phyloP scores from a whole-genome alignment of 2,329 filamentous ascomycete species.

The Beauveria pseudobassiana region DNA sequence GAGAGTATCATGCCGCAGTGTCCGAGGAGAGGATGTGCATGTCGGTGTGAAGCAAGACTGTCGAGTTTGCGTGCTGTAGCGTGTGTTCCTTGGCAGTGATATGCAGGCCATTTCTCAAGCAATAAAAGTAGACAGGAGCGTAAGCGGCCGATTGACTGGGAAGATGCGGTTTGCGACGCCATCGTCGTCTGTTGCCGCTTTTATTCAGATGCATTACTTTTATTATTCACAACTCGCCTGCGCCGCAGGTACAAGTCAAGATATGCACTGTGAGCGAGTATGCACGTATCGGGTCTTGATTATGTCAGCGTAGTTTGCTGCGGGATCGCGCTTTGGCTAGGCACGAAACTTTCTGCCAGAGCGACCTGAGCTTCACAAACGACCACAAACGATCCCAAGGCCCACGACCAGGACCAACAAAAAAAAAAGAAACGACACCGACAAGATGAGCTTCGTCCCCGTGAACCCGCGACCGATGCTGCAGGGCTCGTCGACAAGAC shows the following conservation, averaged over 20 bases:
- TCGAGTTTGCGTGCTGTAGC: background rate
- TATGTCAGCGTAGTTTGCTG: slow-evolving; percentile 4
- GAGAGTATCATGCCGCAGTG: background rate
- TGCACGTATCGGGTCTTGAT: background rate
- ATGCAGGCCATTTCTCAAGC: background rate
- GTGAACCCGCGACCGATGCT: slow-evolving; percentile 96
- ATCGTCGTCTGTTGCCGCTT: background rate
- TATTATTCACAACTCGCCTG: background rate
- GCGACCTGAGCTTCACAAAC: background rate
- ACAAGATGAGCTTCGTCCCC: slow-evolving; percentile 61
- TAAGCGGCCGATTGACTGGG: background rate
- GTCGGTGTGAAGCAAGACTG: background rate
- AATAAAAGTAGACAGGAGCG: background rate
- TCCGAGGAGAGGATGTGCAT: background rate
- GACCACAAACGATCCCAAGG: background rate
- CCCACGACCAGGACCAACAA: background rate
- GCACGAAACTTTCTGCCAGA: slow-evolving; percentile 4
- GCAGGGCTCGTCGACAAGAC: slow-evolving; percentile 86
- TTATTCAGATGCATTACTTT: background rate
- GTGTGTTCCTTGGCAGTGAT: background rate
- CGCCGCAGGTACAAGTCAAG: background rate
- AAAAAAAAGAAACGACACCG: background rate
- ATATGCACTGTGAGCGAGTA: background rate
- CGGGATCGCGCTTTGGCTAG: background rate
- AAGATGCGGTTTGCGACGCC: background rate